Evolutionary conservation across 202 grass and related monocot species (phyloP).

Genomic region (Carex arenaria): DNA sequence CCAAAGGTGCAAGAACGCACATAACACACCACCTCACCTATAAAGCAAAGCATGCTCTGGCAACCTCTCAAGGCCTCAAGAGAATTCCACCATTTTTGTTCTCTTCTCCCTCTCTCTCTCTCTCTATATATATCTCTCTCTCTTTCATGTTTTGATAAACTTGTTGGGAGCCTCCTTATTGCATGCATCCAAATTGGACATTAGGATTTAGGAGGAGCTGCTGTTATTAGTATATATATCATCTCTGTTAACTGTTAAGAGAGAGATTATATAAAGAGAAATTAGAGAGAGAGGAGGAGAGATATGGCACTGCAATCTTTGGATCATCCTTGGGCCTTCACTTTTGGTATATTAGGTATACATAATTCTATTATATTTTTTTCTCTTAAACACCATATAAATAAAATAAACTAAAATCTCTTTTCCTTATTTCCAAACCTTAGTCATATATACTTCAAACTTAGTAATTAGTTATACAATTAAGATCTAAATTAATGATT

Average conservation of each 20-base stretch:
- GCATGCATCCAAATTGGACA: neutral
- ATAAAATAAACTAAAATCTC: neutral
- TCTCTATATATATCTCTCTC: neutral
- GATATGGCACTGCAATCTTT: slow-evolving; percentile 60
- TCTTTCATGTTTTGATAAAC: neutral
- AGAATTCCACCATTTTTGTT: neutral
- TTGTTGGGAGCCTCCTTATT: neutral
- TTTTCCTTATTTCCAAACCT: neutral
- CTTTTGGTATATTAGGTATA: slow-evolving; percentile 92
- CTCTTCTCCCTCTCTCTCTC: neutral
- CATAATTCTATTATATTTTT: neutral
- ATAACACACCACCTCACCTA: slow-evolving; percentile 19
- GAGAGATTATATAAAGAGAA: neutral
- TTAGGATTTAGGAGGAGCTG: neutral
- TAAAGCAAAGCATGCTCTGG: slow-evolving; percentile 13
- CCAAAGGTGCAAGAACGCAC: slow-evolving; percentile 20
- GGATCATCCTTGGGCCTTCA: slow-evolving; percentile 88
- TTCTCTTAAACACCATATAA: neutral
- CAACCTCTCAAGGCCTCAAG: slow-evolving; percentile 12
- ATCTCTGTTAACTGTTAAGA: neutral
- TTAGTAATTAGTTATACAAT: neutral
- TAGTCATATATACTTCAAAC: neutral
- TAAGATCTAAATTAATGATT: neutral
- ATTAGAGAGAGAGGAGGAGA: neutral
- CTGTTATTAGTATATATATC: neutral